Percentiles rank a stretch among this genome's conserved stretches.
Evolutionary conservation across 1,284 basidiomycete genomes (phyloP).

Genomic region (Filobasidium uniguttulatum): DNA sequence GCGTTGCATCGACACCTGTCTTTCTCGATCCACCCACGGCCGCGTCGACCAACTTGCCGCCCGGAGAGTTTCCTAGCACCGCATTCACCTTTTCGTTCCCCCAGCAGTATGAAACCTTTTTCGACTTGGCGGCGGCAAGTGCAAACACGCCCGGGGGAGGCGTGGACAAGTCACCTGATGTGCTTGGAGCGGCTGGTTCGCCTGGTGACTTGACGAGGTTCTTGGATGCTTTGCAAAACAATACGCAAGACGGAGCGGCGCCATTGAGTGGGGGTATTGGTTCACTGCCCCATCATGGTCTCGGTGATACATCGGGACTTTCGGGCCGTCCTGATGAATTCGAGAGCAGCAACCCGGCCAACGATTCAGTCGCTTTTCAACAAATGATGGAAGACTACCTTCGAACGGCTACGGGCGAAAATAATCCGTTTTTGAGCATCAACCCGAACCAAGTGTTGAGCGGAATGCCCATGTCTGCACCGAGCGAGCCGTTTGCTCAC

Average conservation of each 20-base stretch:
- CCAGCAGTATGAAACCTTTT: slow-evolving; percentile 48
- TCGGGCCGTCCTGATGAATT: not conserved
- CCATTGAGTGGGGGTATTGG: not conserved
- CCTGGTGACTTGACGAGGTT: not conserved
- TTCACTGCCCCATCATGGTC: not conserved
- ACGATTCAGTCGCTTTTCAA: slow-evolving; percentile 27
- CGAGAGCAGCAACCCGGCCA: not conserved
- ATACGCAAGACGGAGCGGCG: not conserved
- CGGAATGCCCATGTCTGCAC: slow-evolving; percentile 5
- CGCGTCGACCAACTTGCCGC: slow-evolving; percentile 10
- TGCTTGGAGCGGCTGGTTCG: slow-evolving; percentile 5
- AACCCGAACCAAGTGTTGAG: slow-evolving; percentile 73
- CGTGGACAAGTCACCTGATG: not conserved
- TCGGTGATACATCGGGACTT: slow-evolving; percentile 1
- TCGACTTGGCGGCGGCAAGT: slow-evolving; percentile 40
- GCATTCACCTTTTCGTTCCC: slow-evolving; percentile 58
- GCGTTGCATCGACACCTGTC: not conserved
- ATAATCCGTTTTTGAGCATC: slow-evolving; percentile 58
- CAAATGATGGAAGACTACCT: slow-evolving; percentile 38
- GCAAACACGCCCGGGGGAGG: slow-evolving; percentile 21
- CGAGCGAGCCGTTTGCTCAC: slow-evolving; percentile 14
- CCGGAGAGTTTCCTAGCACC: slow-evolving; percentile 49
- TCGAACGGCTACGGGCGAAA: slow-evolving; percentile 24
- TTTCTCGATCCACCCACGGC: slow-evolving; percentile 12
- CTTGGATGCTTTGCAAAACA: slow-evolving; percentile 4